Conservation (phyloP, 805 yeast genomes). For the Saccharomycopsis oosterbeekiorum region DNA sequence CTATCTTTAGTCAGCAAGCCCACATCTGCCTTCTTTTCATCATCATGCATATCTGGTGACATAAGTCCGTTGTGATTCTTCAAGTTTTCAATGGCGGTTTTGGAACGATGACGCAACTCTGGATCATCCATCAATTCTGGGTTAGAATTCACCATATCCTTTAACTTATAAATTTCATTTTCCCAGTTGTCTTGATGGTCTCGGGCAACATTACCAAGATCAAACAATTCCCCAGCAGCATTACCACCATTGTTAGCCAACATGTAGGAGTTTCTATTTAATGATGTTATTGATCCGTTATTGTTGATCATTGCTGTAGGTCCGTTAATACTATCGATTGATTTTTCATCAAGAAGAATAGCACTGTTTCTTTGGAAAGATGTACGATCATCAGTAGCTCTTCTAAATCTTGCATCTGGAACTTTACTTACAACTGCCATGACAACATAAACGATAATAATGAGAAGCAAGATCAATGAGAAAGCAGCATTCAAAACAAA, state of each 20-base stretch:
- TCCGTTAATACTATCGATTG: slow-evolving; percentile 1
- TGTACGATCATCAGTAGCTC: slow-evolving; percentile 85
- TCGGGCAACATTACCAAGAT: slow-evolving; percentile 73
- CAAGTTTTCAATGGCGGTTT: slow-evolving; percentile 9
- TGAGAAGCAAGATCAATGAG: slow-evolving; percentile 59
- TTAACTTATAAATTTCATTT: slow-evolving; percentile 34
- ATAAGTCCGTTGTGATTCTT: neutral
- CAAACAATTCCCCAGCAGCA: slow-evolving; percentile 41
- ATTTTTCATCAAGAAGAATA: slow-evolving; percentile 25
- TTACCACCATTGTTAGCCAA: slow-evolving; percentile 14
- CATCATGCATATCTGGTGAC: neutral
- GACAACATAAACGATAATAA: slow-evolving; percentile 58
- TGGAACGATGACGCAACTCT: slow-evolving; percentile 7
- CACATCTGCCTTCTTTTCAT: neutral
- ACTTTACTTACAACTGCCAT: slow-evolving; percentile 64
- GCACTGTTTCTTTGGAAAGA: slow-evolving; percentile 56
- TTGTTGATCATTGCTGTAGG: slow-evolving; percentile 5
- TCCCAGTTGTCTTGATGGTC: slow-evolving; percentile 75
- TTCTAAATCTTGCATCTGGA: slow-evolving; percentile 82
- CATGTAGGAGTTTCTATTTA: neutral
- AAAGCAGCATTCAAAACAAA: slow-evolving; percentile 86
- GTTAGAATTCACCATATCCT: slow-evolving; percentile 17
- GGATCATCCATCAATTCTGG: slow-evolving; percentile 9
- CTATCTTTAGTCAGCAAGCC: neutral
- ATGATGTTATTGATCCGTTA: slow-evolving; percentile 25